Conservation (phyloP, 345 rosid genomes). For the Barbarea vulgaris region DNA sequence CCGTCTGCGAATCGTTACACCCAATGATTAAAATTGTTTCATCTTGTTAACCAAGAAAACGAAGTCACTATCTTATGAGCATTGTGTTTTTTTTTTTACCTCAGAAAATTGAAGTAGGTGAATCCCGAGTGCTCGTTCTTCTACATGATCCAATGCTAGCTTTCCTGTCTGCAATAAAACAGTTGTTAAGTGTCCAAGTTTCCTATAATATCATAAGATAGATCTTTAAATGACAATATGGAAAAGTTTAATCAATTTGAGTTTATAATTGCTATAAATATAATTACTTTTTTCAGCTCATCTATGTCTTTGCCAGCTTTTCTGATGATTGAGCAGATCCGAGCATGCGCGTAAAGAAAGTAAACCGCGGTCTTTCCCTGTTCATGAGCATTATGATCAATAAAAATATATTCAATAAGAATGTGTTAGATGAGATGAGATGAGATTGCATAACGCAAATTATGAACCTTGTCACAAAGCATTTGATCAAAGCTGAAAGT, state of each 20-base stretch:
- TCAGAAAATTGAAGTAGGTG: constrained; percentile 74
- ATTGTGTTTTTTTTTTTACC: constrained; percentile 42
- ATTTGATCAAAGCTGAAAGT: constrained; percentile 76
- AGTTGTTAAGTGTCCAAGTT: not conserved
- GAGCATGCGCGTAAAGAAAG: constrained; percentile 86
- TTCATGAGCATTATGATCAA: constrained; percentile 1
- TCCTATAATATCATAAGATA: too few relatives aligned
- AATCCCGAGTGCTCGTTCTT: constrained; percentile 70
- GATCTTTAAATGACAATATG: too few relatives aligned
- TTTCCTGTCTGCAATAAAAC: constrained; percentile 47
- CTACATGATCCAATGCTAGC: constrained; percentile 54
- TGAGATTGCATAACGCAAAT: not conserved
- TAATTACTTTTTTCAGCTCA: constrained; percentile 69
- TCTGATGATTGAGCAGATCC: constrained; percentile 87
- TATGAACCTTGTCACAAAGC: constrained; percentile 76
- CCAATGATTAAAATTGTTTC: not conserved
- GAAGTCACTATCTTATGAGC: not conserved
- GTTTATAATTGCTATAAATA: too few relatives aligned
- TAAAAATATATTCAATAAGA: not conserved
- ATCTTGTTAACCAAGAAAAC: not conserved
- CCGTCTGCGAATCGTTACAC: constrained; percentile 43
- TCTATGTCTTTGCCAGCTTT: constrained; percentile 73
- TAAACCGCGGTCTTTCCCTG: constrained; percentile 94
- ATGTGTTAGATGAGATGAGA: not conserved
- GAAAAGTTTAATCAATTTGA: not conserved